Percentiles rank a stretch among this genome's conserved stretches.
These are phyloP conservation scores for Podospora conica DNA, from an alignment of 495 filamentous ascomycete genomes.

Conservation along the genomic window DNA sequence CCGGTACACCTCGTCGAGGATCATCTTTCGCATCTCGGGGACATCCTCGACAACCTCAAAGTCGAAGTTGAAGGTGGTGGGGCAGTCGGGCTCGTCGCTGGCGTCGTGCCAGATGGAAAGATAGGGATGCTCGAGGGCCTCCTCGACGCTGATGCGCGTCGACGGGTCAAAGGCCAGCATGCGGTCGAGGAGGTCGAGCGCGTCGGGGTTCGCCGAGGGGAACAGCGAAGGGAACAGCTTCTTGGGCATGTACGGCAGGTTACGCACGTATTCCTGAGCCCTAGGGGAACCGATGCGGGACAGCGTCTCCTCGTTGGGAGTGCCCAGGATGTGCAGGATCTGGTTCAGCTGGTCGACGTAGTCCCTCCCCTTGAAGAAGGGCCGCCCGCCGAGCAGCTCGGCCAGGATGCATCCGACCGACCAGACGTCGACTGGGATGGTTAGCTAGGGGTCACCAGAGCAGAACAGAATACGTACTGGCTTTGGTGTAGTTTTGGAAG, in stretches of 20 bases:
- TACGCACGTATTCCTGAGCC: slow-evolving; percentile 97
- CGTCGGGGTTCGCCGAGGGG: slow-evolving; percentile 92
- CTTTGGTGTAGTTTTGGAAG: slow-evolving; percentile 99
- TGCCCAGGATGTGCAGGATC: slow-evolving; percentile 96
- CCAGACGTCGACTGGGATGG: slow-evolving; percentile 82
- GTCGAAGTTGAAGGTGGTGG: slow-evolving; percentile 92
- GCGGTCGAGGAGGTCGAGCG: slow-evolving; percentile 85
- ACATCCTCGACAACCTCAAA: slow-evolving; percentile 96
- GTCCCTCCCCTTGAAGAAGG: slow-evolving; percentile 98
- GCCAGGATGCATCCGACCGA: slow-evolving; percentile 97
- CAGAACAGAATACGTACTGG: slow-evolving; percentile 58
- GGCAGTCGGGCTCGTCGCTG: slow-evolving; percentile 88
- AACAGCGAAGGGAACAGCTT: slow-evolving; percentile 82
- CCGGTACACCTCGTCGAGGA: slow-evolving; percentile 79
- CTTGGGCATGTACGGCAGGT: slow-evolving; percentile 94
- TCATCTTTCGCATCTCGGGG: slow-evolving; percentile 92
- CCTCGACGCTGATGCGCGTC: slow-evolving; percentile 83
- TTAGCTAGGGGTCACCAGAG: slow-evolving; percentile 5
- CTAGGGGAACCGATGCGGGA: slow-evolving; percentile 90
- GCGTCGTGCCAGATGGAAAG: slow-evolving; percentile 98
- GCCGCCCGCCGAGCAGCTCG: slow-evolving; percentile 89
- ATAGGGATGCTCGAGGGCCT: slow-evolving; percentile 92
- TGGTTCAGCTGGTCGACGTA: slow-evolving; percentile 99
- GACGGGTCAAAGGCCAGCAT: slow-evolving; percentile 98
- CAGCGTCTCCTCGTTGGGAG: slow-evolving; percentile 90